Conservation (phyloP, 116 monocot species). For the Phalaenopsis hybrid region DNA sequence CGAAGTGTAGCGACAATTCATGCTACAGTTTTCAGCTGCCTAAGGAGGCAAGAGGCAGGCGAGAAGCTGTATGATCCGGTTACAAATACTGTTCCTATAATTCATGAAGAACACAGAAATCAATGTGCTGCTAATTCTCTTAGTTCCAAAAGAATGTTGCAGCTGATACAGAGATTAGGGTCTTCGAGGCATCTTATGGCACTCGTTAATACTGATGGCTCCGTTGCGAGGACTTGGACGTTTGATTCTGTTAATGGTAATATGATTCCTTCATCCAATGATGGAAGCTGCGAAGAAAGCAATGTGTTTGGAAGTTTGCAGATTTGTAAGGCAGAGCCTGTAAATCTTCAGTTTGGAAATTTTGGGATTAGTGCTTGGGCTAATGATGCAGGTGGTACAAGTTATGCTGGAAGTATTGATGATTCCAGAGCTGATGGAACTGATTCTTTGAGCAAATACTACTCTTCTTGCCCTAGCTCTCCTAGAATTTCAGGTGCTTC, state of each 20-base stretch:
- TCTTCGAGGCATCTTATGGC: conserved; percentile 42
- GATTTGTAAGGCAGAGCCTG: conserved; percentile 30
- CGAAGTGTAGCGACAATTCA: conserved; percentile 51
- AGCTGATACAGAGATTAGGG: conserved; percentile 38
- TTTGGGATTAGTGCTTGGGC: conserved; percentile 52
- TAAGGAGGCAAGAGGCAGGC: conserved; percentile 31
- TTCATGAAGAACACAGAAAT: conserved; percentile 39
- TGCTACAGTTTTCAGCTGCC: conserved; percentile 48
- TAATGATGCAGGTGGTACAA: conserved; percentile 30
- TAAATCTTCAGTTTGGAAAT: conserved; percentile 51
- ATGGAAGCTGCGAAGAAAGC: neutral
- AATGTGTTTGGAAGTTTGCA: conserved; percentile 23
- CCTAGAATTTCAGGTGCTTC: conserved; percentile 22
- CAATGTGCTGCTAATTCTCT: conserved; percentile 41
- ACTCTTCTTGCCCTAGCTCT: conserved; percentile 25
- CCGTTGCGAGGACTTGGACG: conserved; percentile 44
- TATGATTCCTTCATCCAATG: neutral
- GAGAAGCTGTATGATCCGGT: conserved; percentile 24
- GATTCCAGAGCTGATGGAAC: conserved; percentile 16
- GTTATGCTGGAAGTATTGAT: conserved; percentile 28
- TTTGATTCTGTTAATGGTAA: conserved; percentile 5
- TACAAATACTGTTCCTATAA: conserved; percentile 35
- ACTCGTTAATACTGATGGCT: conserved; percentile 38
- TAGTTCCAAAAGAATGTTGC: conserved; percentile 46
- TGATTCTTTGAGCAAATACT: conserved; percentile 20